Percentiles rank a stretch among this genome's conserved stretches.
Evolutionary conservation across 257 asterid genomes (phyloP).

Genomic region (Solanum bulbocastanum): DNA sequence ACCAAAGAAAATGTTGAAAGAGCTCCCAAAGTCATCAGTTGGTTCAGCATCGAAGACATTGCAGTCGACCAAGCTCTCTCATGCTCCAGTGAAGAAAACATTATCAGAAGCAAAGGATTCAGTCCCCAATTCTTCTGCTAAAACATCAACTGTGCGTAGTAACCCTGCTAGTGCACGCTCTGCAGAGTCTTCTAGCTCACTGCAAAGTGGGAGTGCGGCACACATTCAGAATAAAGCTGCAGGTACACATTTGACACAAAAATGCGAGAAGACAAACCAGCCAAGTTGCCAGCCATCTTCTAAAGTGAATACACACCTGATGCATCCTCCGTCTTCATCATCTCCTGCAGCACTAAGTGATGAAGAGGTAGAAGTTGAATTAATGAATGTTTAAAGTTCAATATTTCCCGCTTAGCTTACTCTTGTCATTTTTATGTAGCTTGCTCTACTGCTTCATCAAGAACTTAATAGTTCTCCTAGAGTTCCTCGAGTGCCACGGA

Average conservation of each 20-base stretch:
- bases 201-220: slow-evolving; percentile 33
- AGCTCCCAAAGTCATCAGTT: slow-evolving; percentile 34
- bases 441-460: slow-evolving; percentile 92
- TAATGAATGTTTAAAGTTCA: neutral
- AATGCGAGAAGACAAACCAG: slow-evolving; percentile 54
- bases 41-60: slow-evolving; percentile 31
- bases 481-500: slow-evolving; percentile 94
- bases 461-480: slow-evolving; percentile 97
- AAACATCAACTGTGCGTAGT: slow-evolving; percentile 23
- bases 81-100: slow-evolving; percentile 41
- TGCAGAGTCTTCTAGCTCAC: slow-evolving; percentile 39
- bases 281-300: slow-evolving; percentile 38
- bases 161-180: slow-evolving; percentile 22
- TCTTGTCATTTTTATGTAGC: slow-evolving; percentile 29
- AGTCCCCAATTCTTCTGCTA: slow-evolving; percentile 30
- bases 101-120: slow-evolving; percentile 47
- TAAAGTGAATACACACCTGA: slow-evolving; percentile 42
- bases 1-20: slow-evolving; percentile 51
- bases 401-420: slow-evolving; percentile 6
- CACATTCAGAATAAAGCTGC: slow-evolving; percentile 37
- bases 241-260: slow-evolving; percentile 34
- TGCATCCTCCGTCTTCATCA: slow-evolving; percentile 46
- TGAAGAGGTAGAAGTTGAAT: slow-evolving; percentile 63
- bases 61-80: slow-evolving; percentile 39
- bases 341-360: slow-evolving; percentile 75